phyloP scores from a whole-genome alignment of 2,329 filamentous ascomycete genomes.

The Neopestalotiopsis rosae region DNA sequence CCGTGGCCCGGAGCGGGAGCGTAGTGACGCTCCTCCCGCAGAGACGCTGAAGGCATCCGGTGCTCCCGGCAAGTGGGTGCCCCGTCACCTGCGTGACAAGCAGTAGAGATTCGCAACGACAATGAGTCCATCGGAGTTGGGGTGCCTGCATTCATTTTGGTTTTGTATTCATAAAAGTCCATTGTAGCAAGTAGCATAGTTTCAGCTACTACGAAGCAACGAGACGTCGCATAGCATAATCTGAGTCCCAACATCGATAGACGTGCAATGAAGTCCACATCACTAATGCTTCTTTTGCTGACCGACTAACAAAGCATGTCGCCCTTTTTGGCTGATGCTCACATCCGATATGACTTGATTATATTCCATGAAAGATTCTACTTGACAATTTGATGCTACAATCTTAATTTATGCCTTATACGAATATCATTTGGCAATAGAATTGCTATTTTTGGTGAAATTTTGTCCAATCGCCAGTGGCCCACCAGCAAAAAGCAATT shows the following conservation, averaged over 20 bases:
- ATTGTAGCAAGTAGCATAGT: conserved; percentile 17
- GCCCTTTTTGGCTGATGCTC: too few species aligned
- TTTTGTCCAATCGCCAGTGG: too few species aligned
- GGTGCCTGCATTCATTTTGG: conserved; percentile 22
- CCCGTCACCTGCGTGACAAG: conserved; percentile 48
- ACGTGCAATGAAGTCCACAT: not conserved
- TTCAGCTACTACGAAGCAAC: conserved; percentile 13
- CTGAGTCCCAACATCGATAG: conserved; percentile 6
- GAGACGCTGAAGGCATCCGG: conserved; percentile 60
- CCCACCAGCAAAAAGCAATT: too few species aligned
- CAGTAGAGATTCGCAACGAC: conserved; percentile 29
- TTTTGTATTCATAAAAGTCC: conserved; percentile 19
- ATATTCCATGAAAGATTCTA: too few species aligned
- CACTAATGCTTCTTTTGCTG: too few species aligned
- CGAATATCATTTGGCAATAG: too few species aligned
- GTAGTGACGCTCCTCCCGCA: conserved; percentile 41
- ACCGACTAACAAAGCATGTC: too few species aligned
- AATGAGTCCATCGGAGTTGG: conserved; percentile 31
- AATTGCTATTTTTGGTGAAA: too few species aligned
- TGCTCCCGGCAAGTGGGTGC: conserved; percentile 64
- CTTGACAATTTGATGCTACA: too few species aligned
- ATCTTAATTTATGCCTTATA: too few species aligned
- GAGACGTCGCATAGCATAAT: conserved; percentile 18
- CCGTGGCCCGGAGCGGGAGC: not conserved
- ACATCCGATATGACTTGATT: too few species aligned